Evolutionary conservation across 1,139 yeast genomes (phyloP).

Genomic region (Scheffersomyces quercinus): DNA sequence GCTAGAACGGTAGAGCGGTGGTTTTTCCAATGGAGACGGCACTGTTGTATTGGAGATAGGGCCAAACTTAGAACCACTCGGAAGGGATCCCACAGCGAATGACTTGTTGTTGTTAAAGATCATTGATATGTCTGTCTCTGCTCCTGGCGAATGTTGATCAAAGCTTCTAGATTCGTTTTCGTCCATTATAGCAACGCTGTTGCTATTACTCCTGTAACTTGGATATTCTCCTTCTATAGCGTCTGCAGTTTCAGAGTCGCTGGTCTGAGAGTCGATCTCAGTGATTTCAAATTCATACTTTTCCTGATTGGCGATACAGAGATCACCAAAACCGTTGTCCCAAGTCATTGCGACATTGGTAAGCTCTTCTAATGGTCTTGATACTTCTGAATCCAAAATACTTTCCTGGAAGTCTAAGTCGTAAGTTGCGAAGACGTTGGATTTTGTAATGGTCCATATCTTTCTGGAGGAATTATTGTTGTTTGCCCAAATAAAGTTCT

Average conservation of each 20-base stretch:
- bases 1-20: conserved; percentile 12
- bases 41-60: conserved; percentile 16
- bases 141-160: conserved; percentile 5
- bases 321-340: conserved; percentile 46
- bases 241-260: conserved; percentile 8
- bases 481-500: conserved; percentile 46
- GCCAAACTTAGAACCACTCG: conserved; percentile 16
- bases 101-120: conserved; percentile 2
- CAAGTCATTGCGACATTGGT: conserved; percentile 58
- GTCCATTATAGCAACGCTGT: conserved; percentile 5
- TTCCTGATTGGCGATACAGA: conserved; percentile 56
- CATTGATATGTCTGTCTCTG: conserved; percentile 1
- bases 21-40: conserved; percentile 28
- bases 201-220: conserved; percentile 3
- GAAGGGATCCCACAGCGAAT: conserved; percentile 21
- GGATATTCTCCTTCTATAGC: conserved; percentile 4
- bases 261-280: conserved; percentile 10
- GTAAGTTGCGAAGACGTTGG: conserved; percentile 53
- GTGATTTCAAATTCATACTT: conserved; percentile 38
- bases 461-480: conserved; percentile 24
- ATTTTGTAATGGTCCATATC: conserved; percentile 47
- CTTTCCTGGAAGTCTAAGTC: conserved; percentile 41
- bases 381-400: conserved; percentile 30
- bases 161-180: conserved; percentile 7
- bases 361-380: conserved; percentile 54